Base-by-base conservation (phyloP, 257 asterid species). In the Euphrasia confusa region DNA sequence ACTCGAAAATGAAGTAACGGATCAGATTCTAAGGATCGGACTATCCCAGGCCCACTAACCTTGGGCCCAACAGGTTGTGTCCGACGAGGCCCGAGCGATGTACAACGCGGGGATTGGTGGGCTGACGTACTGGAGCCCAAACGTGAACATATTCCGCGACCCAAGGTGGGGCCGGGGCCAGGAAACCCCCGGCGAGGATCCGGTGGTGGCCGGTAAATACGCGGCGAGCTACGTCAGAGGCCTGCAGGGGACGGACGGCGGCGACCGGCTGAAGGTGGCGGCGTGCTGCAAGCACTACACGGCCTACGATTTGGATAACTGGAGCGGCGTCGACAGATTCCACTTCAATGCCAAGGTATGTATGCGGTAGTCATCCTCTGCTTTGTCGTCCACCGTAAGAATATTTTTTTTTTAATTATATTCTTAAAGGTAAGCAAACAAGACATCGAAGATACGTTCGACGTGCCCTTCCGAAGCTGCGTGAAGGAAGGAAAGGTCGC, bases 131-230 rank as follows among this genome's bases (percentile, higher is more conserved):
- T 89, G 97, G 97, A 87, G 95, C 81, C 97, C 97, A 48, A 89
- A 89, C 12, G 91, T 89, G 52, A 89, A 89, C 73, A 87, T 89
- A 48, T 74, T 87, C 50, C 80, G 97, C 7, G 97, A 89, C 63
- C 97, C 97, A 2, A 69, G 97, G 76, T 89, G 97, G 97, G 97
- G 97, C 30, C 75, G 97, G 28, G 94, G 95, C 11, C 97, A 89
- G 76, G 97, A 89, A 28, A 87, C 94, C 21, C 97, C 95, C 70
- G 97, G 97, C 3, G 97, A 89, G 48, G 97, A 89, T 45, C 97
- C 97, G 3, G 17, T 83, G 26, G 63, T 89, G 0, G 88, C 95
- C 68, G 94, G 78, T 27, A 58, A 52, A 14, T 90, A 90, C 48
- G 95, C 96, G 0, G 87, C 86, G 13, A 81, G 87, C 57, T 90